These are phyloP conservation scores for Cercospora canescens DNA, from an alignment of 2,329 filamentous ascomycete species.

Conservation along the genomic window DNA sequence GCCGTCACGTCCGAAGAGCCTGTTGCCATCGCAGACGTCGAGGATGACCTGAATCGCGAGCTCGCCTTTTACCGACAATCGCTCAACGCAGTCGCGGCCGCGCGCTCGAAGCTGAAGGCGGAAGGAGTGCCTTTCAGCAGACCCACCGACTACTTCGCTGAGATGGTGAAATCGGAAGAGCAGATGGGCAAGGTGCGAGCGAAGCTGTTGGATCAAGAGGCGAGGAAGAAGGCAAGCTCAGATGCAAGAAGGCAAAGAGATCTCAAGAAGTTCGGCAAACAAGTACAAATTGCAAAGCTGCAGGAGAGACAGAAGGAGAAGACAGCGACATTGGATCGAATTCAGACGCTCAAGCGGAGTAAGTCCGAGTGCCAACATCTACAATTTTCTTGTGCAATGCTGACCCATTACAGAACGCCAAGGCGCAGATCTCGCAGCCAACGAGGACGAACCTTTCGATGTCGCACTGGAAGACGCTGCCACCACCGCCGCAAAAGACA, in stretches of 20 bases:
- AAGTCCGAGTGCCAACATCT: conserved; percentile 44
- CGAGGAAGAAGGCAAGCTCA: conserved; percentile 84
- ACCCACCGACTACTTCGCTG: conserved; percentile 93
- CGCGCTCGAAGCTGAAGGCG: conserved; percentile 71
- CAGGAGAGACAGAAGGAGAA: conserved; percentile 93
- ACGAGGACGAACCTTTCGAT: conserved; percentile 88
- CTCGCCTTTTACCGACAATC: conserved; percentile 91
- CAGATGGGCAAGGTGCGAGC: conserved; percentile 97
- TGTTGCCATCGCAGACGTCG: conserved; percentile 76
- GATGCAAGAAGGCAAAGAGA: conserved; percentile 92
- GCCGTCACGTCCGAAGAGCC: conserved; percentile 67
- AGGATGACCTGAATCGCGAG: conserved; percentile 90
- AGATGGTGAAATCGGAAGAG: conserved; percentile 98
- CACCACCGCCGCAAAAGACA: conserved; percentile 50
- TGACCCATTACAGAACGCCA: conserved; percentile 69
- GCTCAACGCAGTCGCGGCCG: conserved; percentile 73
- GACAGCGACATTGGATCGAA: conserved; percentile 91
- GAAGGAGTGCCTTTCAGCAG: conserved; percentile 85
- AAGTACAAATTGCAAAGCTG: conserved; percentile 92
- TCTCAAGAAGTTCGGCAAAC: conserved; percentile 98
- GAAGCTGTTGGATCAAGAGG: conserved; percentile 89
- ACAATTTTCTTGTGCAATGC: neutral
- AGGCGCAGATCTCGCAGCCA: conserved; percentile 65
- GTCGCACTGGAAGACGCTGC: conserved; percentile 74
- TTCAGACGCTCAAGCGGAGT: conserved; percentile 94